Base-by-base conservation (phyloP, 371 early-diverging fungal species). In the Mortierella sp. region DNA sequence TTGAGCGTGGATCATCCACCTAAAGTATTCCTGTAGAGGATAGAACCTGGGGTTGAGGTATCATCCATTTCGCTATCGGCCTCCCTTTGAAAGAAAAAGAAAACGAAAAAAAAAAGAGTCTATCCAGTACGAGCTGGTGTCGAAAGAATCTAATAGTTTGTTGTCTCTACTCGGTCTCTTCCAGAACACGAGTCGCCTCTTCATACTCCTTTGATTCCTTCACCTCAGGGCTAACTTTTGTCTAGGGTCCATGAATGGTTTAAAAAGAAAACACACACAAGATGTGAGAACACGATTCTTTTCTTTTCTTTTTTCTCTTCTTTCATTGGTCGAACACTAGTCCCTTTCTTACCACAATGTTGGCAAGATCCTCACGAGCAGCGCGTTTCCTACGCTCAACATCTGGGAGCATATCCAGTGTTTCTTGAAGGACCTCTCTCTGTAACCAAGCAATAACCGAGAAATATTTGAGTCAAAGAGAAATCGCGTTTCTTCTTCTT, bases 401-500 rank as follows among this genome's bases (percentile, higher is more conserved):
- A 68, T 80, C 80, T 5, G 80, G 80, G 18, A 80, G 12, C 80
- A 80, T 80, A 25, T 74, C 74, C 62, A 80, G 37, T 25, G 80
- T 80, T 48, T 80, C 80, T 7, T 80, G 68, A 21, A 80, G 64
- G 18, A 80, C 80, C 62, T 74, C 74, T 16, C 80, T 70, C 80
- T 79, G 72, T 5, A 19, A 30, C 5, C 26, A 62, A 16, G 52
- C 45, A 21, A 59, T 25, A 67, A 19, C 18, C 30, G 60, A 44
- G 25, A 37, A 29, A 51, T 28, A 30, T 21, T 21, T 26, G 26
- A 14, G 26, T 25, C 23, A n/a, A n/a, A n/a, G n/a, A n/a, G n/a
- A n/a, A 26, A 21, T 15, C 23, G 29, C 29, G 18, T 12, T 50
- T 5, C n/a, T 50, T n/a, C 14, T n/a, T 4, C n/a, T 21, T 50